phyloP scores from a whole-genome alignment of 208 protist genomes.

The Tritrichomonas foetus region DNA sequence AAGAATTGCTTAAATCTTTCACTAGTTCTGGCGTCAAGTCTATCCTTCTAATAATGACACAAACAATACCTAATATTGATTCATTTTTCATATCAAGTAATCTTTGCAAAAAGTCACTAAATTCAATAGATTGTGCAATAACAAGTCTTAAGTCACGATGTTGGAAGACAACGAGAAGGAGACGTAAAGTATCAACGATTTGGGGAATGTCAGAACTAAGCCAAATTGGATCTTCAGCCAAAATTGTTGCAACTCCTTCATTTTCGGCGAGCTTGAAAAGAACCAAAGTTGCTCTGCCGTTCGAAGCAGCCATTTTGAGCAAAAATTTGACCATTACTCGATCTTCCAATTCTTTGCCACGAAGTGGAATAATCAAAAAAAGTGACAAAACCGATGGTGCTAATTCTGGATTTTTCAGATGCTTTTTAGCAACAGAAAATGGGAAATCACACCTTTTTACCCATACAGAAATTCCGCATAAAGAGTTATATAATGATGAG shows the following conservation, averaged over 20 bases:
- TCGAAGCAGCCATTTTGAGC: background rate
- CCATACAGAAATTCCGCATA: background rate
- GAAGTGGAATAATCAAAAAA: background rate
- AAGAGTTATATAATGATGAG: background rate
- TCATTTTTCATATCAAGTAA: background rate
- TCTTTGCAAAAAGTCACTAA: background rate
- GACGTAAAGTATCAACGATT: background rate
- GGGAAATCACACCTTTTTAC: background rate
- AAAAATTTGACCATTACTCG: background rate
- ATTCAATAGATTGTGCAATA: background rate
- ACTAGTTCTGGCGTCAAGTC: background rate
- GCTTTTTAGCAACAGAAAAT: background rate
- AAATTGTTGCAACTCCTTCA: too few species aligned
- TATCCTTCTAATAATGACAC: background rate
- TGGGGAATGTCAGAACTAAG: background rate
- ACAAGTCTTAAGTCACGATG: background rate
- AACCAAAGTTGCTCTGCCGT: background rate
- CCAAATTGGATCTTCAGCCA: background rate
- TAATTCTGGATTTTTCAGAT: background rate
- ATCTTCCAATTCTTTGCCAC: background rate
- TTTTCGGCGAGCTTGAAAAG: background rate
- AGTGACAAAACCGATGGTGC: background rate
- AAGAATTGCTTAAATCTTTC: background rate
- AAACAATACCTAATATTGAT: background rate
- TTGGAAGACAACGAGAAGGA: conserved; percentile 4